These are phyloP conservation scores for Fusarium denticulatum DNA, from an alignment of 2,329 filamentous ascomycete species.

Conservation along the genomic window DNA sequence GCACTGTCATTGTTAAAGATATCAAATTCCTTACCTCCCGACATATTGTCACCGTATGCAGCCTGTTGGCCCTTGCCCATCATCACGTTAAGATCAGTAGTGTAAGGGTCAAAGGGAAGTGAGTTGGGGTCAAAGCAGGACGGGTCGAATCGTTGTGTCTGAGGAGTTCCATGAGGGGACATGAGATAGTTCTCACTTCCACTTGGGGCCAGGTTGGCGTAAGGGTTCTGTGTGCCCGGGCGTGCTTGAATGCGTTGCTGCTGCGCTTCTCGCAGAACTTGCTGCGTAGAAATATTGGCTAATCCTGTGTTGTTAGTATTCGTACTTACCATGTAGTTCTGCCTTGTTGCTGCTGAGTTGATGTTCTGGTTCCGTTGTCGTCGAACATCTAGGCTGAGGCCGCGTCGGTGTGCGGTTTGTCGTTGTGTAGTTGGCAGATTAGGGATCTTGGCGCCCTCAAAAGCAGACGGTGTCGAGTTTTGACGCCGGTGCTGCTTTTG, in stretches of 20 bases:
- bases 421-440: constrained; percentile 64
- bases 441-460: constrained; percentile 77
- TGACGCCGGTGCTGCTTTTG: constrained; percentile 77
- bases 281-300: constrained; percentile 72
- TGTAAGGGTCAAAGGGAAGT: constrained; percentile 60
- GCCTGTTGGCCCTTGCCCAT: constrained; percentile 61
- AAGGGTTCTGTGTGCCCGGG: constrained; percentile 68
- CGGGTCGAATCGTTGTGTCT: constrained; percentile 62
- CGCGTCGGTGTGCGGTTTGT: constrained; percentile 75
- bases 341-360: constrained; percentile 45
- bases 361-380: constrained; percentile 57
- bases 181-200: constrained; percentile 66
- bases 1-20: constrained; percentile 58
- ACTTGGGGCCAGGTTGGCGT: constrained; percentile 47
- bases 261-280: constrained; percentile 86
- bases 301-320: constrained; percentile 66
- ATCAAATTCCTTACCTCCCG: constrained; percentile 59
- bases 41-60: constrained; percentile 54
- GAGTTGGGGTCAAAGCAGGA: constrained; percentile 56
- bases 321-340: constrained; percentile 59
- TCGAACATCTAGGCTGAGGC: constrained; percentile 83
- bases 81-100: constrained; percentile 55
- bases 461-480: constrained; percentile 83
- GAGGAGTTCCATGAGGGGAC: constrained; percentile 65
- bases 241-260: constrained; percentile 81